These are phyloP conservation scores for Chlamydomonas incerta DNA, from an alignment of 139 green algal genomes.

Conservation along the genomic window DNA sequence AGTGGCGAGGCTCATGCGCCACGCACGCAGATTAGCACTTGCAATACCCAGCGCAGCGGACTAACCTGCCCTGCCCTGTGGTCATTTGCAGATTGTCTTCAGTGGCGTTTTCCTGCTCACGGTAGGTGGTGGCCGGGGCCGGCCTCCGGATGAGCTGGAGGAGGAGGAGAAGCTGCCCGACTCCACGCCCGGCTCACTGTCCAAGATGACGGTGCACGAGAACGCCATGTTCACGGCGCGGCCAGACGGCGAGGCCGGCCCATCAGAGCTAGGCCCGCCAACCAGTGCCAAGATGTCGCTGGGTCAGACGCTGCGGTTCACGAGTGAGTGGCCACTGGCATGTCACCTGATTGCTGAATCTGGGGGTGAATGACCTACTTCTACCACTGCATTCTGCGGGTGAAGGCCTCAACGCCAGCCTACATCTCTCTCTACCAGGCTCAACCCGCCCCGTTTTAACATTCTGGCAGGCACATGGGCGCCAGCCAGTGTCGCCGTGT, in stretches of 20 bases:
- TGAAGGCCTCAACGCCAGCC: no score
- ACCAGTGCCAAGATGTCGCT: conserved; percentile 28
- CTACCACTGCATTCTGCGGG: no score
- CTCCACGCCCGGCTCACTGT: background rate
- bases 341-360: no score
- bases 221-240: conserved; percentile 19
- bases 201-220: conserved; percentile 9
- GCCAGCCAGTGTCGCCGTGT: conserved; percentile 9
- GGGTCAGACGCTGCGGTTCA: conserved; percentile 48
- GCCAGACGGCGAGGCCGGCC: background rate
- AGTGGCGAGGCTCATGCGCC: conserved; percentile 4
- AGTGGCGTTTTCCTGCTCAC: conserved; percentile 72
- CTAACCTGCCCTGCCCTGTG: no score
- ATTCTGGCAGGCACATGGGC: conserved; percentile 30
- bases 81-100: conserved; percentile 73
- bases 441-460: no score
- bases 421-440: no score
- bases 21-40: no score
- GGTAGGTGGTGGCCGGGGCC: background rate
- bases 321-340: conserved; percentile 45
- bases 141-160: background rate
- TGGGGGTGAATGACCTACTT: no score
- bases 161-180: background rate
- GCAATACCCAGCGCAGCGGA: no score
- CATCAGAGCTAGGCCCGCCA: background rate